A percentile compares a stretch with the other conserved stretches of the same genome.
Evolutionary conservation across 257 asterid genomes (phyloP).

Genomic region (Thymus quinquecostatus): DNA sequence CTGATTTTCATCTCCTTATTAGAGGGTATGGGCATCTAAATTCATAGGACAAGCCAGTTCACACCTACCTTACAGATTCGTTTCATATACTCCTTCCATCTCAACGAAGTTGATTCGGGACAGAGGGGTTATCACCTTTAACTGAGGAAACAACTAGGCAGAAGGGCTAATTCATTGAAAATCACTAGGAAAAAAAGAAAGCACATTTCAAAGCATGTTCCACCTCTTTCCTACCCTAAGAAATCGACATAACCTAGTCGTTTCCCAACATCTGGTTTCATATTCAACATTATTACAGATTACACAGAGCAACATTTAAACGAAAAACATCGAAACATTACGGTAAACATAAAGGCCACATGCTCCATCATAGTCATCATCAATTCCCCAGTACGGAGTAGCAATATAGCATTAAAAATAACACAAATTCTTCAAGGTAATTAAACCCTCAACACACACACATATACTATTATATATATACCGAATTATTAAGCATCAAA

Average conservation of each 20-base stretch:
- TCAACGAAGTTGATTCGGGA: no score
- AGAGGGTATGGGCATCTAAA: neutral
- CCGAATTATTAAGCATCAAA: slow-evolving; percentile 37
- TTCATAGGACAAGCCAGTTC: neutral
- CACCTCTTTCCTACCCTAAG: neutral
- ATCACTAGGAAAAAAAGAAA: no score
- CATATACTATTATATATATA: neutral
- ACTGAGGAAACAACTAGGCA: neutral
- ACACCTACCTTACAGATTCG: neutral
- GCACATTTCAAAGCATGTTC: neutral
- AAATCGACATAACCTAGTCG: neutral
- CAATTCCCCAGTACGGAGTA: slow-evolving; percentile 22
- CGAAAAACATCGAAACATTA: neutral
- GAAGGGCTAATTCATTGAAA: neutral
- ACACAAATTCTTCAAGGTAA: slow-evolving; percentile 19
- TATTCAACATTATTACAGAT: neutral
- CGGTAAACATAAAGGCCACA: neutral
- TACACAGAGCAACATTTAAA: neutral
- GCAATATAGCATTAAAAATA: slow-evolving; percentile 24
- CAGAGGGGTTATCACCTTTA: neutral
- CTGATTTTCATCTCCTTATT: neutral
- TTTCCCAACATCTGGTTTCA: neutral
- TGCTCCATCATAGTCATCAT: slow-evolving; percentile 20
- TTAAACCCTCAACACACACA: slow-evolving; percentile 5
- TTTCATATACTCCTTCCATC: neutral